Evolutionary conservation across 2,329 filamentous ascomycete species (phyloP), one percentile per base, ranked within the genome.

Genomic region (Apiospora hydei): DNA sequence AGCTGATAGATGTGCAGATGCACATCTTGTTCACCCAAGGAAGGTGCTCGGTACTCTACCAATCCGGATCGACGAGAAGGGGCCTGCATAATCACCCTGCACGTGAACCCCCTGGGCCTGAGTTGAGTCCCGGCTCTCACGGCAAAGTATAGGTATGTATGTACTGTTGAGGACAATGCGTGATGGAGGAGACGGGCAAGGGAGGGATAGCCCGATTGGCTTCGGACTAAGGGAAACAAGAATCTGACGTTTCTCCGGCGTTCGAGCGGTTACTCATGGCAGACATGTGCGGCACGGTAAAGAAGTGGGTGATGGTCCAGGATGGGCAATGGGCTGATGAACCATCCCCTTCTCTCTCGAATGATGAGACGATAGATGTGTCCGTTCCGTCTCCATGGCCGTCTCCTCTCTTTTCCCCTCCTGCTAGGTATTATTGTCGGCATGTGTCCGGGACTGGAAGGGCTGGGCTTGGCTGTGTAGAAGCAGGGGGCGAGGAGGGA

Each of bases 241-340:
- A 61, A 61, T 61, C 53, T 61, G 30, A 61, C 53, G 30, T 30
- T 57, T 26, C 30, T 53, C 30, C 5, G 26, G 26, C 26, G 26
- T 30, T 30, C 3, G 4, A 26, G 30, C 16, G 30, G 53, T 61
- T 38, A 38, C 53, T 61, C 11, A 61, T 61, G 53, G 53, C 30
- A 61, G 1, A 11, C 53, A 61, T 38, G 21, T 61, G 10, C 11
- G 21, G 53, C 53, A 41, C 30, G 34, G 57, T 14, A n/a, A 64
- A 64, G 34, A 41, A 18, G 57, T 64, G 57, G 34, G 34, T 38
- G 34, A 38, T 38, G 34, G 34, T 38, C 34, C 3, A 38, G 34
- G 57, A 64, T n/a, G 57, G 57, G 30, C 30, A 26, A 64, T 64
- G 34, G 57, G 57, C 57, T 41, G 57, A 64, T 64, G 18, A 13